phyloP scores from a whole-genome alignment of 495 filamentous ascomycete genomes.

The Annulohypoxylon stygium region DNA sequence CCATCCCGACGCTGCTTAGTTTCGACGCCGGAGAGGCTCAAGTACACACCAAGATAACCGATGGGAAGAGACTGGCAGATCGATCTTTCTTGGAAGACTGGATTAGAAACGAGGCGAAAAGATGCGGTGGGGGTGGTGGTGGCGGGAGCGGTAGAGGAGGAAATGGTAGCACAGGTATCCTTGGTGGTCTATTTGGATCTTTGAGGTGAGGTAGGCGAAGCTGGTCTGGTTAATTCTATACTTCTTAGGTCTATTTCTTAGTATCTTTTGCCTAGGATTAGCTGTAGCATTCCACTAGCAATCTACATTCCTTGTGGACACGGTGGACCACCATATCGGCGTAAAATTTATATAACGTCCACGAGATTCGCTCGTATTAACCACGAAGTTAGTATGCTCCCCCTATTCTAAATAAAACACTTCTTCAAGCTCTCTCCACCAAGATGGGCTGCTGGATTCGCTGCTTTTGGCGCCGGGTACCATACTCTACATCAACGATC shows the following conservation, averaged over 20 bases:
- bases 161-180: conserved; percentile 49
- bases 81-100: conserved; percentile 68
- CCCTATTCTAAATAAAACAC: conserved; percentile 68
- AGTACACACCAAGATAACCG: conserved; percentile 65
- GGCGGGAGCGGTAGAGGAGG: conserved; percentile 54
- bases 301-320: not conserved
- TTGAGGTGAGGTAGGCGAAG: conserved; percentile 33
- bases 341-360: not conserved
- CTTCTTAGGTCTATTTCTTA: not conserved
- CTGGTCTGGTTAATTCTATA: not conserved
- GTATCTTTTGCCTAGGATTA: not conserved
- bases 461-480: conserved; percentile 73
- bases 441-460: conserved; percentile 70
- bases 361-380: not conserved
- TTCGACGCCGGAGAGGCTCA: conserved; percentile 74
- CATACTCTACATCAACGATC: conserved; percentile 51
- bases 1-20: conserved; percentile 74
- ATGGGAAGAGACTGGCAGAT: conserved; percentile 67
- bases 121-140: conserved; percentile 50
- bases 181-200: conserved; percentile 62
- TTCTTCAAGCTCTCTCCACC: conserved; percentile 80
- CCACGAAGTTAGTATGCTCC: not conserved
- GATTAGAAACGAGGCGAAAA: conserved; percentile 70
- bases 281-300: not conserved
- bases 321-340: not conserved